Base-by-base conservation (phyloP, 768 basidiomycete species). In the Rhodotorula diobovata region DNA sequence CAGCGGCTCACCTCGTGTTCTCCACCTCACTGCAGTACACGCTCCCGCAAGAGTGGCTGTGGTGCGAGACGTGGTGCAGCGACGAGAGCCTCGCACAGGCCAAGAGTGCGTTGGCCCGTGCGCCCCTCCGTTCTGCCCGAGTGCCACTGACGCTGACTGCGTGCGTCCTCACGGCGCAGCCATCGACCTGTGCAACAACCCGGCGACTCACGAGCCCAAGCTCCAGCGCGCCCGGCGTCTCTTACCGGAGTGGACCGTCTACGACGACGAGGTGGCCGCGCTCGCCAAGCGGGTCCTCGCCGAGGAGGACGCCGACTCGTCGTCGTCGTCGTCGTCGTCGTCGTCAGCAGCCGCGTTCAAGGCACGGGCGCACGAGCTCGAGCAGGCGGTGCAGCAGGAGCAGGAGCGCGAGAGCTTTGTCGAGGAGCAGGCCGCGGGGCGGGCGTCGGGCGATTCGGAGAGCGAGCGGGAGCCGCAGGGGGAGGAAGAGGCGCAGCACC, bases 211-310 rank as follows among this genome's bases (percentile, higher is more conserved):
- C 88, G 96, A 98, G 79, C 94, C 94, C 11, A 99, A 98, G 80
- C 85, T 98, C 11, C 86, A 88, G 8, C 87, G 96, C 34, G 96
- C 96, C 8, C 72, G 71, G 28, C 86, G 94, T 48, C 88, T 93
- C 77, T 96, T 98, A 63, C 95, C 96, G 0, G 96, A 98, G 79
- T 99, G 96, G 96, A 93, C 95, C 72, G 86, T 86, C 60, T 98
- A 97, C 78, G 95, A 99, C 79, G 78, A 82, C 11, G 93, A 99
- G 81, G 93, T 98, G 62, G 89, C 94, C 4, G 84, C 82, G 37
- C 91, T 99, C 71, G 88, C 90, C 1, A 84, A 86, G 35, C 84
- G 86, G 63, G 83, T 95, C 56, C 87, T 89, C 5, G 58, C 9
- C 58, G 37, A 58, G 34, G 41, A 43, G n/a, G n/a, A n/a, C n/a